Percentiles rank a stretch among this genome's conserved stretches.
Evolutionary conservation across 345 rosid species (phyloP).

Genomic region (Microcos paniculata): DNA sequence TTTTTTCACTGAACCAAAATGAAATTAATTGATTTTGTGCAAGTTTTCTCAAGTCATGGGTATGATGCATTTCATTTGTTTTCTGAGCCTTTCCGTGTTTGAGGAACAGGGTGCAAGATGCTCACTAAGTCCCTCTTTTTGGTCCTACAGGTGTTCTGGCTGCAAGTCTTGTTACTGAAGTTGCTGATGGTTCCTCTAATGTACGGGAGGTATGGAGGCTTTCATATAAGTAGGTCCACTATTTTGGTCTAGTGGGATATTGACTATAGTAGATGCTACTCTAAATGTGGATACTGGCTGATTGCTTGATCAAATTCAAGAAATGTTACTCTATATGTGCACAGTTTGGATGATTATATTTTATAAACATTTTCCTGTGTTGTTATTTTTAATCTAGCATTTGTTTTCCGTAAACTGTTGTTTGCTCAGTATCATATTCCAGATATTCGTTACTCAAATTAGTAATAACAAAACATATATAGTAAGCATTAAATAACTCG

Average conservation of each 20-base stretch:
- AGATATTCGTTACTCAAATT: background rate
- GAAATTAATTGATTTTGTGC: background rate
- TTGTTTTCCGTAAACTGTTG: background rate
- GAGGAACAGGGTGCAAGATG: background rate
- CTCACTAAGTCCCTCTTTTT: constrained; percentile 1
- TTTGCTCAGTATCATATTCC: background rate
- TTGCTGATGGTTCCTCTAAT: constrained; percentile 88
- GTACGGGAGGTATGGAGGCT: constrained; percentile 94
- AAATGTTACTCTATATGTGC: background rate
- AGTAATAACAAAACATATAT: background rate
- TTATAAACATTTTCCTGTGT: background rate
- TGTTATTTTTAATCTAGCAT: background rate
- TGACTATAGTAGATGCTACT: background rate
- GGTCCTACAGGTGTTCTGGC: constrained; percentile 55
- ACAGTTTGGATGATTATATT: background rate
- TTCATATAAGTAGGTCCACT: constrained; percentile 35
- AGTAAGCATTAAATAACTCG: background rate
- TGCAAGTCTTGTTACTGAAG: constrained; percentile 65
- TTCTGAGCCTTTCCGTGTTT: background rate
- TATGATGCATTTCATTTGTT: background rate
- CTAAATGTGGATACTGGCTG: background rate
- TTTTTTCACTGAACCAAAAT: background rate
- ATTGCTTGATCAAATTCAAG: background rate
- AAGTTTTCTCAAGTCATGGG: background rate
- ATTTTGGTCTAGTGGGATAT: constrained; percentile 7